Evolutionary conservation across 169 alveolate species (phyloP).

Genomic region (Eimeria falciformis): DNA sequence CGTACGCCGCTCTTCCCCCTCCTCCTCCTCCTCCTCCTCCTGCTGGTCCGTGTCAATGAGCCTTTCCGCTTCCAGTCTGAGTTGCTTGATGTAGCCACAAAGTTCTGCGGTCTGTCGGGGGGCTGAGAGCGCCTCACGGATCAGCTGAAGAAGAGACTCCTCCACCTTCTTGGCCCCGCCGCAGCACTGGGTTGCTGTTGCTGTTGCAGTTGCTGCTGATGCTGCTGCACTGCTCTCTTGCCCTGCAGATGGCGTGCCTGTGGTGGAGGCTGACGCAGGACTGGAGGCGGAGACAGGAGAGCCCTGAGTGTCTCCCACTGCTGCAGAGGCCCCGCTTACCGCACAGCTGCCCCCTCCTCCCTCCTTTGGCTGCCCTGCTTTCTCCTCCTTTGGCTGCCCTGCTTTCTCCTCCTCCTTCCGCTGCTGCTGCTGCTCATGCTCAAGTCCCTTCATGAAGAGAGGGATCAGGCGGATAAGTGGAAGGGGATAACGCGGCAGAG

Average conservation of each 20-base stretch:
- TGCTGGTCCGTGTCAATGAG: background rate
- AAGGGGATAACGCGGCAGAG: background rate
- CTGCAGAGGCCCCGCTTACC: conserved; percentile 1
- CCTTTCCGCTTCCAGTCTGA: conserved; percentile 37
- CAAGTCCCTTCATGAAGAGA: conserved; percentile 10
- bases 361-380: too few species aligned
- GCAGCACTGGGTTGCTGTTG: background rate
- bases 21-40: conserved; percentile 3
- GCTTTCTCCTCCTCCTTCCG: background rate
- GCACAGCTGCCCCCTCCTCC: too few species aligned
- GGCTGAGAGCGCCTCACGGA: background rate
- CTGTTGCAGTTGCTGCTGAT: background rate
- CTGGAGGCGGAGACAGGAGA: background rate
- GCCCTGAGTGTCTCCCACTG: background rate
- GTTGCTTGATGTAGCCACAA: conserved; percentile 47
- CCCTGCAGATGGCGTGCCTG: background rate
- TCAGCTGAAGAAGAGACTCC: background rate
- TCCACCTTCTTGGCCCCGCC: background rate
- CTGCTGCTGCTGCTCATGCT: conserved; percentile 18
- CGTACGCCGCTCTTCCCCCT: background rate
- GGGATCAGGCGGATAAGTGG: conserved; percentile 2
- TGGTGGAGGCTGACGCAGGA: background rate
- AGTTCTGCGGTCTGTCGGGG: conserved; percentile 31
- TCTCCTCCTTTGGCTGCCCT: background rate
- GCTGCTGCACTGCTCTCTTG: background rate